Evolutionary conservation across 371 early-diverging fungal genomes (phyloP).

Genomic region (Gilbertella persicaria): DNA sequence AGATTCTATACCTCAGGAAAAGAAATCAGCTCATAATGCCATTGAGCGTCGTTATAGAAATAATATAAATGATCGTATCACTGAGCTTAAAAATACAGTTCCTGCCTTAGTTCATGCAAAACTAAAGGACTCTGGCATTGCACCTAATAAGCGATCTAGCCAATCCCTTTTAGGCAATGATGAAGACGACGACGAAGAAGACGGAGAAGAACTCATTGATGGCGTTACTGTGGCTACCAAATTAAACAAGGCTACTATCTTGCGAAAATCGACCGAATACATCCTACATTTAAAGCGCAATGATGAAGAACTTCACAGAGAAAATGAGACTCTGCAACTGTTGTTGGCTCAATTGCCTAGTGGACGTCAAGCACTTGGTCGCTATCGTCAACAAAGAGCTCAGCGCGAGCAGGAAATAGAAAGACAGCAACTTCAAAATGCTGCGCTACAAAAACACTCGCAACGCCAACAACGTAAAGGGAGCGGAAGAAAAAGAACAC

Average conservation of each 20-base stretch:
- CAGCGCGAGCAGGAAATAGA: constrained; percentile 42
- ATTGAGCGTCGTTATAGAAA: constrained; percentile 94
- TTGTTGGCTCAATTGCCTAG: constrained; percentile 58
- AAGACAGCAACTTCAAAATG: constrained; percentile 24
- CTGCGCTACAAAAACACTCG: constrained; percentile 25
- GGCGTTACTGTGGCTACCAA: constrained; percentile 71
- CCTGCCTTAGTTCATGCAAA: constrained; percentile 78
- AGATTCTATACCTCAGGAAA: constrained; percentile 59
- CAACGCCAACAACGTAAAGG: constrained; percentile 29
- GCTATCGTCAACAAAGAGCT: constrained; percentile 32
- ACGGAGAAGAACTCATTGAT: constrained; percentile 59
- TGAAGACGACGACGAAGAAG: constrained; percentile 57
- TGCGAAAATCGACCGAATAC: constrained; percentile 89
- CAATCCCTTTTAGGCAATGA: constrained; percentile 29
- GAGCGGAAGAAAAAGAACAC: constrained; percentile 22
- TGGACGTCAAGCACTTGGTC: constrained; percentile 46
- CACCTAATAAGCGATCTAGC: constrained; percentile 10
- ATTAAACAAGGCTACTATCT: constrained; percentile 89
- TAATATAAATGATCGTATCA: constrained; percentile 93
- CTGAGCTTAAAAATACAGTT: constrained; percentile 80
- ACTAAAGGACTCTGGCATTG: constrained; percentile 35
- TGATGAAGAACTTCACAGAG: constrained; percentile 48
- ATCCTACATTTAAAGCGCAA: constrained; percentile 70
- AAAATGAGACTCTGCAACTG: constrained; percentile 55
- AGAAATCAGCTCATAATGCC: constrained; percentile 92